Conservation (phyloP, 2,329 filamentous ascomycete species). For the Diaporthe australafricana region DNA sequence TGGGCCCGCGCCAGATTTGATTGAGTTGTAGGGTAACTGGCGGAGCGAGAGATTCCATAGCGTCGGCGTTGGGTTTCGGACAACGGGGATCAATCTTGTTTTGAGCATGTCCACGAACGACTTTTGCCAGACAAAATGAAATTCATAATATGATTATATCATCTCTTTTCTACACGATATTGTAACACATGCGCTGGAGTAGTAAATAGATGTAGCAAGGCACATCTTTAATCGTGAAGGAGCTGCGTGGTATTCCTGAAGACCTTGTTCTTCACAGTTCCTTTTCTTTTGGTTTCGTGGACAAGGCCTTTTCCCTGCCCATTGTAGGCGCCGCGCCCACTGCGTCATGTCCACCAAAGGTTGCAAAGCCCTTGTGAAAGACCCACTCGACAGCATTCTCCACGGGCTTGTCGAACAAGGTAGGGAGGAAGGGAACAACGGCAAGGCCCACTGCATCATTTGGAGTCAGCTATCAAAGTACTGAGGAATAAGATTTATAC, state of each 20-base stretch:
- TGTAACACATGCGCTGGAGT: slow-evolving; percentile 9
- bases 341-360: slow-evolving; percentile 72
- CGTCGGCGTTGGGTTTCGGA: slow-evolving; percentile 28
- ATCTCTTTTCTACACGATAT: neutral
- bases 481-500: too few species aligned
- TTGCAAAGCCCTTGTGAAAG: slow-evolving; percentile 85
- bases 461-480: too few species aligned
- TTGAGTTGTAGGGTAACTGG: slow-evolving; percentile 59
- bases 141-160: slow-evolving; percentile 3
- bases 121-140: neutral
- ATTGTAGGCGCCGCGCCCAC: slow-evolving; percentile 67
- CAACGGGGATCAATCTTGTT: neutral
- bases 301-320: slow-evolving; percentile 62
- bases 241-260: slow-evolving; percentile 5
- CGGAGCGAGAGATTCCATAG: slow-evolving; percentile 12
- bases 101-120: neutral
- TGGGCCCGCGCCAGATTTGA: slow-evolving; percentile 80
- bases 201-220: slow-evolving; percentile 2
- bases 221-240: slow-evolving; percentile 1
- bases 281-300: slow-evolving; percentile 57
- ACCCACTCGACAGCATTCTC: slow-evolving; percentile 91
- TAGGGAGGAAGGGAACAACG: slow-evolving; percentile 85
- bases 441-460: slow-evolving; percentile 80
- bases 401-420: slow-evolving; percentile 90
- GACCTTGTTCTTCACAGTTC: slow-evolving; percentile 48